Conservation (phyloP, 2,329 filamentous ascomycete genomes). For the Elsinoe arachidis region DNA sequence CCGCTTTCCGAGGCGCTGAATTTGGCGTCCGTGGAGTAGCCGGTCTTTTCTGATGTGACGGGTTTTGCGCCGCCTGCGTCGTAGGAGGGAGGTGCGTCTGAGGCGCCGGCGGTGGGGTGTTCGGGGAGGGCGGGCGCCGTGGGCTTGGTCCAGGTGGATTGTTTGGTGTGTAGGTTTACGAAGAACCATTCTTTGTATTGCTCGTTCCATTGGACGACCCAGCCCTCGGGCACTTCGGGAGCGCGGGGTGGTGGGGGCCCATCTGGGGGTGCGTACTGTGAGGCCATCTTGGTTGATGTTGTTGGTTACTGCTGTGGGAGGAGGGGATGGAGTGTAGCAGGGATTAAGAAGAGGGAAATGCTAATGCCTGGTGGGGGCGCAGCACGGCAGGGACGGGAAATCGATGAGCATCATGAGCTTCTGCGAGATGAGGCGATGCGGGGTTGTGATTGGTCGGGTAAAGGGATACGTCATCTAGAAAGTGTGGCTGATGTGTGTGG, state of each 20-base stretch:
- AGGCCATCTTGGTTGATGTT: slow-evolving; percentile 2
- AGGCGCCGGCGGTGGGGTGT: slow-evolving; percentile 26
- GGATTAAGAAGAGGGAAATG: neutral
- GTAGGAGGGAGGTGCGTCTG: slow-evolving; percentile 50
- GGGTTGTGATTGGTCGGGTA: neutral
- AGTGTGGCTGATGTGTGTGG: neutral
- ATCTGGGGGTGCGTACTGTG: slow-evolving; percentile 19
- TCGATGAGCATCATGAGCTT: neutral
- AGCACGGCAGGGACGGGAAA: neutral
- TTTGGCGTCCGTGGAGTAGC: slow-evolving; percentile 7
- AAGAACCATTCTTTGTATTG: slow-evolving; percentile 93
- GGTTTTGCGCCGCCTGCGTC: slow-evolving; percentile 36
- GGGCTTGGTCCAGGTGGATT: slow-evolving; percentile 84
- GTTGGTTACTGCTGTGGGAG: neutral
- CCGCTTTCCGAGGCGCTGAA: slow-evolving; percentile 11
- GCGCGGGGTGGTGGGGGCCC: slow-evolving; percentile 50
- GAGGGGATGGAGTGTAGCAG: neutral
- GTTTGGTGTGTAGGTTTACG: slow-evolving; percentile 78
- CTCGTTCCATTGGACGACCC: slow-evolving; percentile 76
- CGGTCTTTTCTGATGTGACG: slow-evolving; percentile 36
- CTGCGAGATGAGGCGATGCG: neutral
- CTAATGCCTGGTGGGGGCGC: neutral
- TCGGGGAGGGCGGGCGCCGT: slow-evolving; percentile 54
- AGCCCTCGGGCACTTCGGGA: slow-evolving; percentile 71
- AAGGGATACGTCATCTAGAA: neutral